Percentiles rank a stretch among this genome's conserved stretches.
phyloP scores from a whole-genome alignment of 1,139 yeast genomes.

The Kurtzmaniella quercitrusa region DNA sequence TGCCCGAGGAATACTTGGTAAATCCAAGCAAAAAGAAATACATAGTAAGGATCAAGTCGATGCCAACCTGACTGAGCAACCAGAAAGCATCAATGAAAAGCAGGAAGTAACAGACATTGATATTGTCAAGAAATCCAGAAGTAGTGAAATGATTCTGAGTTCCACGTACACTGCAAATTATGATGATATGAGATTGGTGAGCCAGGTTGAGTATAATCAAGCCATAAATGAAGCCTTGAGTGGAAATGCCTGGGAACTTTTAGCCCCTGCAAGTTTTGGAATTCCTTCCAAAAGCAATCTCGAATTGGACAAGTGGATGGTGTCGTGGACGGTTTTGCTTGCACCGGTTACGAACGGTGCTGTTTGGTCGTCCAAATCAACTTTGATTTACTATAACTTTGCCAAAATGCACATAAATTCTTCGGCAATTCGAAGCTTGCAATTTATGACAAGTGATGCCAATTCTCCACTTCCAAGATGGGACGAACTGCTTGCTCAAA shows the following conservation, averaged over 20 bases:
- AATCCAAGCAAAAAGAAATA: conserved; percentile 4
- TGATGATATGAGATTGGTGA: conserved; percentile 59
- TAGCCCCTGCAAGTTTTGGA: conserved; percentile 60
- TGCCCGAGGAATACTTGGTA: conserved; percentile 33
- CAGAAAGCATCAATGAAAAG: conserved; percentile 8
- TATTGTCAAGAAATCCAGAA: neutral
- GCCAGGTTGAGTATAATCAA: conserved; percentile 70
- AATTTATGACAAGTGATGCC: conserved; percentile 20
- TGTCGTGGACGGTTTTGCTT: conserved; percentile 68
- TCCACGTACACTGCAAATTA: conserved; percentile 13
- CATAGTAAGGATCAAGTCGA: conserved; percentile 5
- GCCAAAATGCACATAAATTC: conserved; percentile 75
- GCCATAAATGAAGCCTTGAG: conserved; percentile 58
- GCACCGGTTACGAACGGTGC: conserved; percentile 59
- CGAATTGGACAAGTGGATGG: conserved; percentile 76
- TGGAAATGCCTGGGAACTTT: conserved; percentile 60
- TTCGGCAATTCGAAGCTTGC: conserved; percentile 46
- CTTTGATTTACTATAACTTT: conserved; percentile 66
- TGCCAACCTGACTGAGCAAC: neutral
- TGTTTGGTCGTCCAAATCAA: conserved; percentile 69
- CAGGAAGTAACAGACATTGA: conserved; percentile 4
- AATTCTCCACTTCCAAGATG: conserved; percentile 36
- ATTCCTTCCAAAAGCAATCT: conserved; percentile 65
- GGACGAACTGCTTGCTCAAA: conserved; percentile 16
- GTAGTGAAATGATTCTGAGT: neutral